Evolutionary conservation across 1,139 yeast genomes (phyloP).

Genomic region (Candida sp.): DNA sequence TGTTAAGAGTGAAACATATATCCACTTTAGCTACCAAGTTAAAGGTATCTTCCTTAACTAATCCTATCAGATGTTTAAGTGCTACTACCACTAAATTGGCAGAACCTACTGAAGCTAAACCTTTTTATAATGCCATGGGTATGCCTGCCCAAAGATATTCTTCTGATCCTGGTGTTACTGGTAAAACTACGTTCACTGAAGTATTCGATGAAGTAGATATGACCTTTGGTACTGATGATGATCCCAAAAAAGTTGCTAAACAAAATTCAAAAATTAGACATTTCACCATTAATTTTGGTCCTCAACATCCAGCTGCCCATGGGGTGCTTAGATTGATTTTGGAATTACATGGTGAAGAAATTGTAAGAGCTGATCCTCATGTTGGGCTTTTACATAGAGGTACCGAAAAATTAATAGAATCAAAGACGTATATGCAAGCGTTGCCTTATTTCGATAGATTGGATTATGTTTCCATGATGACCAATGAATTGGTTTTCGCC

Average conservation of each 20-base stretch:
- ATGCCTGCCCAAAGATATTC: conserved; percentile 32
- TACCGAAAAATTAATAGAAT: conserved; percentile 83
- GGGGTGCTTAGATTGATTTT: conserved; percentile 86
- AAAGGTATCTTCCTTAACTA: not conserved
- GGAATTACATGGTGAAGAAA: conserved; percentile 88
- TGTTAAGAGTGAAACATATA: not conserved
- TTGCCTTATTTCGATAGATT: conserved; percentile 86
- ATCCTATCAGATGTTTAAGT: not conserved
- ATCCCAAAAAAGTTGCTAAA: conserved; percentile 40
- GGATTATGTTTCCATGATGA: conserved; percentile 92
- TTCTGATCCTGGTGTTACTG: conserved; percentile 29
- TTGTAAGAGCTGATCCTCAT: conserved; percentile 85
- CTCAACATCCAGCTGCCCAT: conserved; percentile 96
- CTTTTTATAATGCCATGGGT: conserved; percentile 36
- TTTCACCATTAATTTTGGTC: conserved; percentile 88
- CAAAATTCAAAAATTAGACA: conserved; percentile 70
- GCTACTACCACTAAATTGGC: conserved; percentile 5
- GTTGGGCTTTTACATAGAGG: conserved; percentile 87
- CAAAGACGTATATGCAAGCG: conserved; percentile 83
- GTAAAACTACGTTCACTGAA: conserved; percentile 44
- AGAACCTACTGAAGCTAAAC: conserved; percentile 18
- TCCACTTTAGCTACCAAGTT: not conserved
- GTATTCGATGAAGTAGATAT: conserved; percentile 46
- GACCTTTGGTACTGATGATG: conserved; percentile 46
- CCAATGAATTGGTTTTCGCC: conserved; percentile 84